Percentiles rank a stretch among this genome's conserved stretches.
Conservation (phyloP, 129 eudicot genomes). For the Flaveria ramosissima region DNA sequence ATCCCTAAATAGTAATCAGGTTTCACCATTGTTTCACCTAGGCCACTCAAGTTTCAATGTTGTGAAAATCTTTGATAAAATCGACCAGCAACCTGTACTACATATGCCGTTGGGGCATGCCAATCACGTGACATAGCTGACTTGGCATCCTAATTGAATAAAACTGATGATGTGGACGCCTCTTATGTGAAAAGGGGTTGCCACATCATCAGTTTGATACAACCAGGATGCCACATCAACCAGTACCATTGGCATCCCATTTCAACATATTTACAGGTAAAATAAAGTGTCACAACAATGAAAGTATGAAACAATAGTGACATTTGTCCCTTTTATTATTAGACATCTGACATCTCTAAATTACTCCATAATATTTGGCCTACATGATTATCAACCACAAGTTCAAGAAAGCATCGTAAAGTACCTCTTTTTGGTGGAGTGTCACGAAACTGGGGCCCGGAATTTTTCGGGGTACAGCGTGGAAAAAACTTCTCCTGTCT, state of each 20-base stretch:
- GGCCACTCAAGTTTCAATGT: background rate
- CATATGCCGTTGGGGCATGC: background rate
- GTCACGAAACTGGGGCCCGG: conserved; percentile 89
- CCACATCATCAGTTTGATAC: background rate
- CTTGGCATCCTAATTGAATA: background rate
- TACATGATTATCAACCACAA: conserved; percentile 1
- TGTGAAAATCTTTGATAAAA: too few species aligned
- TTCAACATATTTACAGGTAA: background rate
- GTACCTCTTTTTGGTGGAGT: conserved; percentile 97
- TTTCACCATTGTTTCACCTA: too few species aligned
- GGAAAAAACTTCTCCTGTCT: conserved; percentile 80
- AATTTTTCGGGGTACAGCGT: conserved; percentile 69
- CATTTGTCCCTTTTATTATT: background rate
- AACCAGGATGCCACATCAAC: background rate
- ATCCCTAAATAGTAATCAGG: background rate
- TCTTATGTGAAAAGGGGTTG: background rate
- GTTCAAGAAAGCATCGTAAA: background rate
- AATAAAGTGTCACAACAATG: background rate
- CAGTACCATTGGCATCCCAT: background rate
- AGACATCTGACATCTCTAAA: background rate
- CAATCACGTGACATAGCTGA: background rate
- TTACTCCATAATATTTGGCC: background rate
- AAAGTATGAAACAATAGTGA: background rate
- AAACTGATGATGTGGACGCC: background rate
- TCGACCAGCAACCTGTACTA: background rate